Evolutionary conservation across 2,329 filamentous ascomycete genomes (phyloP).

Genomic region (Colletotrichum eremochloae): DNA sequence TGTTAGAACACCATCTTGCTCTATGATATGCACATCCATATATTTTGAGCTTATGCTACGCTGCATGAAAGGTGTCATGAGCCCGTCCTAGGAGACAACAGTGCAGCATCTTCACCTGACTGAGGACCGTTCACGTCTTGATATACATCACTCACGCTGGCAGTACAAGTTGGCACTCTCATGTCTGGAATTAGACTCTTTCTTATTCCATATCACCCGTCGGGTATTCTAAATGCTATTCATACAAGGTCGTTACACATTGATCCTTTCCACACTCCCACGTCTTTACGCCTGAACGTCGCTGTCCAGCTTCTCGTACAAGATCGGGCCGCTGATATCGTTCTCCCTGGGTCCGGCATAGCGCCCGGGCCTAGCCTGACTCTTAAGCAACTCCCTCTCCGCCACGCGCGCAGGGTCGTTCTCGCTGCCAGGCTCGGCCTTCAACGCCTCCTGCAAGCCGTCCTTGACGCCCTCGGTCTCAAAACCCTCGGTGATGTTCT

Average conservation of each 20-base stretch:
- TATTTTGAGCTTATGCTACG: neutral
- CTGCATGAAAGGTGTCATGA: neutral
- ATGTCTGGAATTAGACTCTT: neutral
- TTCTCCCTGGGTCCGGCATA: conserved; percentile 48
- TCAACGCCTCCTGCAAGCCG: conserved; percentile 55
- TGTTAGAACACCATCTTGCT: neutral
- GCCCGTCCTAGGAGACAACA: neutral
- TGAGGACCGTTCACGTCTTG: no score
- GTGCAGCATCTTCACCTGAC: no score
- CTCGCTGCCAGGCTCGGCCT: conserved; percentile 59
- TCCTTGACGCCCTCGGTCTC: conserved; percentile 52
- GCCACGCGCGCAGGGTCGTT: conserved; percentile 62
- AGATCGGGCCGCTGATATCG: conserved; percentile 46
- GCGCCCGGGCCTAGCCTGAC: conserved; percentile 44
- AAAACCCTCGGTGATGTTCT: conserved; percentile 56
- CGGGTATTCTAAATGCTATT: conserved; percentile 5
- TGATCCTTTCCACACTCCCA: no score
- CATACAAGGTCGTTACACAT: conserved; percentile 25
- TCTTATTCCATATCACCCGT: conserved; percentile 5
- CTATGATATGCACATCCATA: neutral
- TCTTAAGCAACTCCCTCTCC: conserved; percentile 56
- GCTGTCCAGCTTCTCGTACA: conserved; percentile 50
- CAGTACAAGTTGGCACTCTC: neutral
- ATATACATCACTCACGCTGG: no score
- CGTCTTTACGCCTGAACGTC: conserved; percentile 33